Evolutionary conservation across 2,329 filamentous ascomycete genomes (phyloP).

Genomic region (Phyllosticta citriasiana): DNA sequence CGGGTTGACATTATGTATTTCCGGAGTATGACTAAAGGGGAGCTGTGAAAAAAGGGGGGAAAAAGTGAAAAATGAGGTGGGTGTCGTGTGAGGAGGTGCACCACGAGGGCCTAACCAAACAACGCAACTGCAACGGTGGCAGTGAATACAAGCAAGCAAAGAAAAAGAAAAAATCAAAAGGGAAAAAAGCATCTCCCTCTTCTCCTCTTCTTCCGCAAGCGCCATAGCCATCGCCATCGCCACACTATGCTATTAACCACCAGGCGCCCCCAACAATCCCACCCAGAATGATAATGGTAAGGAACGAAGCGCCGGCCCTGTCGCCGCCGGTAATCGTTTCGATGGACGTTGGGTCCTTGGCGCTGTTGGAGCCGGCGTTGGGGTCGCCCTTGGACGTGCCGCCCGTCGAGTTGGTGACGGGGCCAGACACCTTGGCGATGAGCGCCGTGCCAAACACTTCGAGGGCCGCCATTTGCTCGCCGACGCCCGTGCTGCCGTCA

Average conservation of each 20-base stretch:
- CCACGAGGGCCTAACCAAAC: not conserved
- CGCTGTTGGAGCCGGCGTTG: conserved; percentile 25
- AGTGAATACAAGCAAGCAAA: not conserved
- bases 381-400: conserved; percentile 42
- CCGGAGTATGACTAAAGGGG: too few relatives aligned
- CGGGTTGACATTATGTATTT: not conserved
- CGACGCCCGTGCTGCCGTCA: conserved; percentile 42
- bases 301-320: conserved; percentile 56
- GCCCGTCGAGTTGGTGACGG: conserved; percentile 39
- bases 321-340: conserved; percentile 48
- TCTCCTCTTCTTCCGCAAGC: not conserved
- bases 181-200: not conserved
- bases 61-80: not conserved
- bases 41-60: too few relatives aligned
- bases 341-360: conserved; percentile 21
- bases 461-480: conserved; percentile 50
- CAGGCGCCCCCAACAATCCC: conserved; percentile 46
- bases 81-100: not conserved
- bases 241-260: conserved; percentile 37
- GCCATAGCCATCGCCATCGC: not conserved
- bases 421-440: conserved; percentile 5
- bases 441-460: conserved; percentile 40
- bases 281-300: conserved; percentile 50
- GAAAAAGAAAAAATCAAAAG: not conserved
- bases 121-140: not conserved